phyloP scores from a whole-genome alignment of 371 early-diverging fungal species.

The Actinomortierella ambigua region DNA sequence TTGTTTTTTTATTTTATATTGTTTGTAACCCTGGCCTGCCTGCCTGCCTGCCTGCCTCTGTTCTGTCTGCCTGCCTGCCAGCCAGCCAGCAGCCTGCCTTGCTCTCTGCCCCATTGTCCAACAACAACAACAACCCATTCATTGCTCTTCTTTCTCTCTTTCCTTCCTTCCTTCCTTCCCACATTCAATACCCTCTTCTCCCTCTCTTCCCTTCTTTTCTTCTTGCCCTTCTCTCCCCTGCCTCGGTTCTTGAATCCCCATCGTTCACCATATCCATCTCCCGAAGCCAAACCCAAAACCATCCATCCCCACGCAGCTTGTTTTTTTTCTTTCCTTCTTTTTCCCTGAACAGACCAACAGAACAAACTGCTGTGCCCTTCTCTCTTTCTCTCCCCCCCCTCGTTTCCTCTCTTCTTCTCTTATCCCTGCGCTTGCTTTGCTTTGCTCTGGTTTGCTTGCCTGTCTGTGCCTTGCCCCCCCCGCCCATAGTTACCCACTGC shows the following conservation, averaged over 20 bases:
- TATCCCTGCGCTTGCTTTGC: not conserved
- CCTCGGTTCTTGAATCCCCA: not conserved
- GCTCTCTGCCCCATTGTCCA: constrained; percentile 1
- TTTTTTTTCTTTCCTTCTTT: not conserved
- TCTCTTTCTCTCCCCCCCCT: constrained; percentile 3
- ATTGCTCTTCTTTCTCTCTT: no score
- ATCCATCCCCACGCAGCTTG: not conserved
- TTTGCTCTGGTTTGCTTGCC: not conserved
- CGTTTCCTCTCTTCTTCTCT: not conserved
- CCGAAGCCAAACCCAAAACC: no score
- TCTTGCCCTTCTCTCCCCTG: not conserved
- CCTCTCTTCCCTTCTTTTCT: not conserved
- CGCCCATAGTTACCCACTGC: not conserved
- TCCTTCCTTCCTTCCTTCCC: no score
- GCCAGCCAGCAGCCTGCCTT: no score
- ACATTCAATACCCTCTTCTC: constrained; percentile 1
- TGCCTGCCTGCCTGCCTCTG: no score
- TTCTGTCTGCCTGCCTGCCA: no score
- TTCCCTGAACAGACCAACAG: not conserved
- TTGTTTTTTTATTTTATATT: no score
- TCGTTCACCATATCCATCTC: not conserved
- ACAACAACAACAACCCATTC: not conserved
- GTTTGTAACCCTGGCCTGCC: no score
- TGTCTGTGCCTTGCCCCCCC: not conserved
- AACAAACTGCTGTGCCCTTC: not conserved